phyloP scores from a whole-genome alignment of 2,329 filamentous ascomycete genomes.

The Ilyonectria destructans region DNA sequence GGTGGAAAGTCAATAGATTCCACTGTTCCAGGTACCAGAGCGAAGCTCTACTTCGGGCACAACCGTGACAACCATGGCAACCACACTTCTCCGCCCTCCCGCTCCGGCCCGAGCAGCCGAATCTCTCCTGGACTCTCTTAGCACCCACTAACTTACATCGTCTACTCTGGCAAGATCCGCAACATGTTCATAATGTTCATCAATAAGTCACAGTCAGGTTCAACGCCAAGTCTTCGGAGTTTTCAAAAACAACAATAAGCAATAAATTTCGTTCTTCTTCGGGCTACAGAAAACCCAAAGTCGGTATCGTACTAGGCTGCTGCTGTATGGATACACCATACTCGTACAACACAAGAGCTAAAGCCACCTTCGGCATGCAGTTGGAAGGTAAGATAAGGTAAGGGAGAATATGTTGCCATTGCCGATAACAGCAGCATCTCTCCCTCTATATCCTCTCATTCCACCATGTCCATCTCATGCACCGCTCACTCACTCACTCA shows the following conservation, averaged over 20 bases:
- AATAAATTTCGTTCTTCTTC: neutral
- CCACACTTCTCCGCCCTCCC: too few relatives aligned
- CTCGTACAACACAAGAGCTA: conserved; percentile 19
- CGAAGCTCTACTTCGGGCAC: too few relatives aligned
- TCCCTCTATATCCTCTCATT: neutral
- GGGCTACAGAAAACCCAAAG: neutral
- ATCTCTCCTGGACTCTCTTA: neutral
- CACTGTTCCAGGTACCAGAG: neutral
- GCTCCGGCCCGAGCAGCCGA: neutral
- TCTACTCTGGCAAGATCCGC: neutral
- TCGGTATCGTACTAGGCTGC: conserved; percentile 9
- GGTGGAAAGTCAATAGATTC: neutral
- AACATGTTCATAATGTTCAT: neutral
- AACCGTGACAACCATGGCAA: neutral
- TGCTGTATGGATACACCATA: conserved; percentile 24
- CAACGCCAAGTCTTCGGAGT: neutral
- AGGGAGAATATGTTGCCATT: neutral
- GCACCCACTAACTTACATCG: neutral
- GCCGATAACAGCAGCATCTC: neutral
- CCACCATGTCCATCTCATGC: neutral
- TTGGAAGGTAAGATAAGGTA: neutral
- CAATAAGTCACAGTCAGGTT: neutral
- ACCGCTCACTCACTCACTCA: conserved; percentile 7
- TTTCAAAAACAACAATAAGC: neutral
- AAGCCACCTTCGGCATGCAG: neutral